A percentile compares a stretch with the other conserved stretches of the same genome.
Evolutionary conservation across 2,329 filamentous ascomycete genomes (phyloP).

Genomic region (Trichoderma sp.): DNA sequence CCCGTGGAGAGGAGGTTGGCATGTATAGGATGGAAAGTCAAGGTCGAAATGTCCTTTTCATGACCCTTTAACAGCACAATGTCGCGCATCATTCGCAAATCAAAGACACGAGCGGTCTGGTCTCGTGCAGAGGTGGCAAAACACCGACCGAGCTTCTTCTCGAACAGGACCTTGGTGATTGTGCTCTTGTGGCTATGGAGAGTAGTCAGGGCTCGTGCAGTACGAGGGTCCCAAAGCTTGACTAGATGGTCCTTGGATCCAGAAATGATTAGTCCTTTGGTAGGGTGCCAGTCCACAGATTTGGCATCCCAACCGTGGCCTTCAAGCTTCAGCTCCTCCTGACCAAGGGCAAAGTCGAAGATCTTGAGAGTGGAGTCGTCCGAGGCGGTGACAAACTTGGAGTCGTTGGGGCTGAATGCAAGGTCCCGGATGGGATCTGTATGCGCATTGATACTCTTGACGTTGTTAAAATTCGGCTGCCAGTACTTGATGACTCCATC

Average conservation of each 20-base stretch:
- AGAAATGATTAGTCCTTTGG: slow-evolving; percentile 89
- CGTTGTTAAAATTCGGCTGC: slow-evolving; percentile 99
- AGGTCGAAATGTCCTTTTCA: slow-evolving; percentile 91
- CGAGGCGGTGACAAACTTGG: slow-evolving; percentile 93
- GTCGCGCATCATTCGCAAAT: slow-evolving; percentile 97
- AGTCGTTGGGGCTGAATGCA: slow-evolving; percentile 89
- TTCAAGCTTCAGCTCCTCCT: slow-evolving; percentile 78
- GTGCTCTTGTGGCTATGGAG: slow-evolving; percentile 97
- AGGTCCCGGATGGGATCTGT: slow-evolving; percentile 87
- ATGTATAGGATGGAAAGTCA: slow-evolving; percentile 93
- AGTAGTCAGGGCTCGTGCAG: slow-evolving; percentile 84
- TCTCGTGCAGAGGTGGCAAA: slow-evolving; percentile 92
- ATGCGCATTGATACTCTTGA: slow-evolving; percentile 91
- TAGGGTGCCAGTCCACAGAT: slow-evolving; percentile 95
- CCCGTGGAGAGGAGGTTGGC: slow-evolving; percentile 86
- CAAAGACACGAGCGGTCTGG: slow-evolving; percentile 89
- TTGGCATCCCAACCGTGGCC: slow-evolving; percentile 99
- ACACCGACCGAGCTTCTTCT: slow-evolving; percentile 78
- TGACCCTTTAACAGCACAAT: slow-evolving; percentile 91
- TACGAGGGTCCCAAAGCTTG: slow-evolving; percentile 97
- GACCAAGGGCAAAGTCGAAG: slow-evolving; percentile 88
- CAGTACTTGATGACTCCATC: slow-evolving; percentile 97
- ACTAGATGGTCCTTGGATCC: slow-evolving; percentile 97
- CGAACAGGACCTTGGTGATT: slow-evolving; percentile 89
- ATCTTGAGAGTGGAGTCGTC: slow-evolving; percentile 94